phyloP scores from a whole-genome alignment of 768 basidiomycete species.

The Rhodotorula toruloides region DNA sequence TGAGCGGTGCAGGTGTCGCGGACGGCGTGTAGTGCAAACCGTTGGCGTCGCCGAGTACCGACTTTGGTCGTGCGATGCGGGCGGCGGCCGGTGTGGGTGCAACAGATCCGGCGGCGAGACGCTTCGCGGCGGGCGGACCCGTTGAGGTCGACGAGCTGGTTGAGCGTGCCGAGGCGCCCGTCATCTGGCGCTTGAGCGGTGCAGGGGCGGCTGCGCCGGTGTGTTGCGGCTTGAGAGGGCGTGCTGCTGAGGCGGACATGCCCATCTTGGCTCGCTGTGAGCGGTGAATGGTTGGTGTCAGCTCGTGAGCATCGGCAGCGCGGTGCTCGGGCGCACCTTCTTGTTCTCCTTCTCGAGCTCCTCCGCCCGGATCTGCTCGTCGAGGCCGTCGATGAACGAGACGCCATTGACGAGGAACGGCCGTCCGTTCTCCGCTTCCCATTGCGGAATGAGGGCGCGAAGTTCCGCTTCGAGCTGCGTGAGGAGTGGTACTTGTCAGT shows the following conservation, averaged over 20 bases:
- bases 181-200: slow-evolving; percentile 38
- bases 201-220: slow-evolving; percentile 17
- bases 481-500: not conserved
- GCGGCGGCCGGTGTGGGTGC: not conserved
- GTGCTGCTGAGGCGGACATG: not conserved
- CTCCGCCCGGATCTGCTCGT: slow-evolving; percentile 61
- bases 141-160: not conserved
- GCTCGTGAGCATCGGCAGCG: no score
- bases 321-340: slow-evolving; percentile 7
- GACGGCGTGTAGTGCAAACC: not conserved
- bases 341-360: slow-evolving; percentile 65
- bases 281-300: not conserved
- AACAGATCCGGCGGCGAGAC: not conserved
- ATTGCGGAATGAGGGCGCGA: slow-evolving; percentile 66
- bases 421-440: slow-evolving; percentile 71
- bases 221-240: slow-evolving; percentile 20
- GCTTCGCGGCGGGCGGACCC: slow-evolving; percentile 18
- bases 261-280: slow-evolving; percentile 24
- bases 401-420: slow-evolving; percentile 80
- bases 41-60: not conserved
- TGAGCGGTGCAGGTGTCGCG: slow-evolving; percentile 1
- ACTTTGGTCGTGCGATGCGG: not conserved
- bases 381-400: slow-evolving; percentile 70
- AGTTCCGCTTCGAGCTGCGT: slow-evolving; percentile 82
- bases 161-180: slow-evolving; percentile 12